phyloP scores from a whole-genome alignment of 352 stramenopile genomes.

The Pythium scleroteichum region DNA sequence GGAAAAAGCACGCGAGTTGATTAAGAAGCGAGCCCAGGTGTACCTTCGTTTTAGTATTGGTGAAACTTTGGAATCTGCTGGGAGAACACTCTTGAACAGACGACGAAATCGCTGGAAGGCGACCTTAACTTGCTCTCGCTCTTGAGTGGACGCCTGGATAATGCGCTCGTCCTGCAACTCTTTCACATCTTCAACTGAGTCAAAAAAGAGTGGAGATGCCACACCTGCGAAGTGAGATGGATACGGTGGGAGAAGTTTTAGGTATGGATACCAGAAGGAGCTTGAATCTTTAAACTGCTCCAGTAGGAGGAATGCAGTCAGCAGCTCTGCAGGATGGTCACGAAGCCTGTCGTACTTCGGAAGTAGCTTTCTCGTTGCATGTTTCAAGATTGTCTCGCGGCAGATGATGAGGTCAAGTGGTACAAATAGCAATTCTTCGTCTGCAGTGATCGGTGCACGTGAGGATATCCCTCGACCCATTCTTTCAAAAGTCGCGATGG shows the following conservation, averaged over 20 bases:
- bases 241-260: slow-evolving; percentile 43
- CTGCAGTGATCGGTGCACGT: background rate
- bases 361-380: slow-evolving; percentile 21
- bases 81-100: slow-evolving; percentile 37
- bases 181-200: slow-evolving; percentile 25
- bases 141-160: slow-evolving; percentile 27
- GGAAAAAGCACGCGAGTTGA: slow-evolving; percentile 81
- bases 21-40: slow-evolving; percentile 50
- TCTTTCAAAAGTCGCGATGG: slow-evolving; percentile 12
- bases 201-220: slow-evolving; percentile 45
- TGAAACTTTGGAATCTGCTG: slow-evolving; percentile 3
- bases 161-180: slow-evolving; percentile 55
- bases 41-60: slow-evolving; percentile 32
- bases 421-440: slow-evolving; percentile 24
- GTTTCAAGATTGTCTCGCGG: slow-evolving; percentile 24
- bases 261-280: slow-evolving; percentile 59
- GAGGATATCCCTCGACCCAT: slow-evolving; percentile 27
- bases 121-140: slow-evolving; percentile 30
- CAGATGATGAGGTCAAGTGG: slow-evolving; percentile 27
- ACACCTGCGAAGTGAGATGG: slow-evolving; percentile 9
- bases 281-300: slow-evolving; percentile 40
- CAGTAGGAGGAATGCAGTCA: slow-evolving; percentile 65
- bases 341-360: slow-evolving; percentile 39
- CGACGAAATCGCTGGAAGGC: slow-evolving; percentile 46
- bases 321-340: slow-evolving; percentile 44